Percentiles rank a stretch among this genome's conserved stretches.
Evolutionary conservation across 2,329 filamentous ascomycete species (phyloP).

Genomic region (Thelonectria rubi): DNA sequence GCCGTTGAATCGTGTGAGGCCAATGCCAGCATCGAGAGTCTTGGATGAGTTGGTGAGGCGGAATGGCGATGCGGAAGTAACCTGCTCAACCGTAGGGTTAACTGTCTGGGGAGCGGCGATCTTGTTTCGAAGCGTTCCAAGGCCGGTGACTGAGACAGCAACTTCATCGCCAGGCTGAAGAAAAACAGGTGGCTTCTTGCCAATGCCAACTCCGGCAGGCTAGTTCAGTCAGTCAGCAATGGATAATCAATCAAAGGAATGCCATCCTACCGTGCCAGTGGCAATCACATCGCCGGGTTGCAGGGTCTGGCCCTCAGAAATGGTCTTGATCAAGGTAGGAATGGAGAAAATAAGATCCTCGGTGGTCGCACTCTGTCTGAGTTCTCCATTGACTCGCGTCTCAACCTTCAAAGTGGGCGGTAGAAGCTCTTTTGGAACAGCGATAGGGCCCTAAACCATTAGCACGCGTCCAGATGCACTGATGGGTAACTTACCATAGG

Average conservation of each 20-base stretch:
- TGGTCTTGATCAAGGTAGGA: conserved; percentile 51
- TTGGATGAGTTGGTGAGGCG: conserved; percentile 30
- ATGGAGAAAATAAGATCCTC: conserved; percentile 58
- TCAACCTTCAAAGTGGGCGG: conserved; percentile 52
- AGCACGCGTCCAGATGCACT: background rate
- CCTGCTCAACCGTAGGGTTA: no score
- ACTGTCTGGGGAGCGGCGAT: conserved; percentile 18
- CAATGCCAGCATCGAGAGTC: conserved; percentile 27
- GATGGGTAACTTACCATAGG: conserved; percentile 42
- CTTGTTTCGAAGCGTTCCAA: conserved; percentile 30
- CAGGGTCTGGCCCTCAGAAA: conserved; percentile 55
- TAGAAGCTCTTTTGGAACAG: conserved; percentile 57
- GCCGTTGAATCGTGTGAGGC: conserved; percentile 49
- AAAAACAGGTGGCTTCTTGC: conserved; percentile 50
- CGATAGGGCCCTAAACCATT: conserved; percentile 57
- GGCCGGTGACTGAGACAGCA: conserved; percentile 43
- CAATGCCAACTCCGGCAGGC: conserved; percentile 58
- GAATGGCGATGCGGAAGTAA: conserved; percentile 14
- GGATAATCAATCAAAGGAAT: background rate
- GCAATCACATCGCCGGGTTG: conserved; percentile 57
- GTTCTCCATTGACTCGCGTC: conserved; percentile 57
- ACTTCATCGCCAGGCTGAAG: conserved; percentile 54
- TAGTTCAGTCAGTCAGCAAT: background rate
- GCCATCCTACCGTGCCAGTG: conserved; percentile 48
- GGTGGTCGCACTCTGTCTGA: conserved; percentile 55